Evolutionary conservation across 2,329 filamentous ascomycete genomes (phyloP).

Genomic region (Colletotrichum sp.): DNA sequence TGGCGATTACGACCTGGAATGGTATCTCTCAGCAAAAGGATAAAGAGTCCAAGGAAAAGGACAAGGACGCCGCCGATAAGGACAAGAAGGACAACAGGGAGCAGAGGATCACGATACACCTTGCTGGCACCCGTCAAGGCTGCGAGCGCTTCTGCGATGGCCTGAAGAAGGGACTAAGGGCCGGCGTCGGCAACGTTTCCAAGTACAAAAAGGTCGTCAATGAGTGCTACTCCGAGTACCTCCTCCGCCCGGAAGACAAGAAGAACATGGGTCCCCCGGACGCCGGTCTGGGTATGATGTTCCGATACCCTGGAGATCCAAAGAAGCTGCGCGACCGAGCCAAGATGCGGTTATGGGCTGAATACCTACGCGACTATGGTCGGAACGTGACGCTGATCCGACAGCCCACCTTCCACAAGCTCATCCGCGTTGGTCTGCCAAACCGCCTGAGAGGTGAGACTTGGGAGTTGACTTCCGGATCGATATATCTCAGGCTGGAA

Average conservation of each 20-base stretch:
- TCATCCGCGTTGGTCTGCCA: slow-evolving; percentile 92
- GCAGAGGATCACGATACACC: slow-evolving; percentile 89
- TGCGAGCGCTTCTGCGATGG: slow-evolving; percentile 97
- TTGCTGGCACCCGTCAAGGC: slow-evolving; percentile 85
- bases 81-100: slow-evolving; percentile 57
- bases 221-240: slow-evolving; percentile 92
- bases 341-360: slow-evolving; percentile 97
- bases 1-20: slow-evolving; percentile 97
- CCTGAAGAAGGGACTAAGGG: slow-evolving; percentile 86
- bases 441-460: slow-evolving; percentile 93
- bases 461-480: slow-evolving; percentile 94
- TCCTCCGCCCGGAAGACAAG: slow-evolving; percentile 68
- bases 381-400: slow-evolving; percentile 90
- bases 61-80: slow-evolving; percentile 38
- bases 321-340: slow-evolving; percentile 93
- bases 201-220: slow-evolving; percentile 80
- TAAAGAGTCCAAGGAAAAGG: slow-evolving; percentile 49
- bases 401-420: slow-evolving; percentile 96
- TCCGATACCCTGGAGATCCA: slow-evolving; percentile 92
- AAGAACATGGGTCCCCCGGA: slow-evolving; percentile 77
- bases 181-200: slow-evolving; percentile 86
- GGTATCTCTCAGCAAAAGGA: slow-evolving; percentile 62
- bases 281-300: slow-evolving; percentile 89
- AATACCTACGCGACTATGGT: slow-evolving; percentile 95
- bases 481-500: slow-evolving; percentile 85